Conservation (phyloP, 768 basidiomycete species). For the Lactarius deliciosus region DNA sequence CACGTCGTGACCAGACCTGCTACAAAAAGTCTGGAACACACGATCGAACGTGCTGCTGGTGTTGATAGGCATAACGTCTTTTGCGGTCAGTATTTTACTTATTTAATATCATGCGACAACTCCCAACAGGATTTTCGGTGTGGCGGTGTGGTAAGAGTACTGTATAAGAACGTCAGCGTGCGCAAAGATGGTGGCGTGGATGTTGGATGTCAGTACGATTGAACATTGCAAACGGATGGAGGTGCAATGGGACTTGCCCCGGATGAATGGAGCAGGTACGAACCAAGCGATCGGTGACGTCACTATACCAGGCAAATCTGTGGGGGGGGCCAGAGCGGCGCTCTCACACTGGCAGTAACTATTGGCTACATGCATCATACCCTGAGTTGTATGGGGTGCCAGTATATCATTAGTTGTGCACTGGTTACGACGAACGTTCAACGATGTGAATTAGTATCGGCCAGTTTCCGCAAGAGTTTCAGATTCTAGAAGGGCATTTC, state of each 20-base stretch:
- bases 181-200: conserved; percentile 92
- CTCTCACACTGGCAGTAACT: conserved; percentile 48
- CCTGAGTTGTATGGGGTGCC: background rate
- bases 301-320: conserved; percentile 59
- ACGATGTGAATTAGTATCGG: background rate
- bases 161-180: conserved; percentile 50
- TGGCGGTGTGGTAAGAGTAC: conserved; percentile 58
- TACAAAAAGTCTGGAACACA: background rate
- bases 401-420: background rate
- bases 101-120: background rate
- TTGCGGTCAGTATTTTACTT: background rate
- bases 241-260: too few species aligned
- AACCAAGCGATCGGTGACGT: conserved; percentile 56
- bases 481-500: background rate
- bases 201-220: conserved; percentile 29
- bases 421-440: conserved; percentile 6
- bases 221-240: too few species aligned
- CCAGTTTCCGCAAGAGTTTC: background rate
- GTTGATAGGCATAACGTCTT: background rate
- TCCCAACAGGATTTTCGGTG: conserved; percentile 43
- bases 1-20: background rate
- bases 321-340: conserved; percentile 62
- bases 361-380: background rate
- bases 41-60: background rate
- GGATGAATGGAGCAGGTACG: background rate